Evolutionary conservation across 1,284 basidiomycete species (phyloP).

Genomic region (Golubevia sp.): DNA sequence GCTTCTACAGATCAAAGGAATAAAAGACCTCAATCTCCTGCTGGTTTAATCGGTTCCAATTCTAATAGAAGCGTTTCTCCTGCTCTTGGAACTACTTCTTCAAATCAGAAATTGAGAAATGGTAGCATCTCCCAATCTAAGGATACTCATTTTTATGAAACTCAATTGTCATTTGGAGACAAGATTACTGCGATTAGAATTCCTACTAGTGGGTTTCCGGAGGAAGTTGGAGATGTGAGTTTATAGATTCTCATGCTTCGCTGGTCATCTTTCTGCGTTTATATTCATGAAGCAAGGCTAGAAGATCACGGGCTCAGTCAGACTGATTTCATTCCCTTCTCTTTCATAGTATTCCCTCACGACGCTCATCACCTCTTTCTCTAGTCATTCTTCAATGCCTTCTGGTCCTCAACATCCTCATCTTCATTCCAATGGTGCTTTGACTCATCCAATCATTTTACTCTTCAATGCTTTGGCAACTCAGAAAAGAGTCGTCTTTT

Average conservation of each 20-base stretch:
- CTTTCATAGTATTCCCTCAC: constrained; percentile 82
- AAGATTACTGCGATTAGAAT: constrained; percentile 32
- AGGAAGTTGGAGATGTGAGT: constrained; percentile 93
- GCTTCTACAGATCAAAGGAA: no score
- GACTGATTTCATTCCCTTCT: not conserved
- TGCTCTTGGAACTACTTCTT: no score
- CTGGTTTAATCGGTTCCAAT: no score
- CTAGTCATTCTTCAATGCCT: constrained; percentile 66
- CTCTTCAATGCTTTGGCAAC: constrained; percentile 94
- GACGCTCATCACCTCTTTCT: constrained; percentile 85
- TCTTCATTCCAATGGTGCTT: constrained; percentile 85
- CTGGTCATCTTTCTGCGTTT: not conserved
- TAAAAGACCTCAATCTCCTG: no score
- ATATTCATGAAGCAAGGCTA: not conserved
- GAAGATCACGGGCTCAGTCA: not conserved
- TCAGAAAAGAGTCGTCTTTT: constrained; percentile 88
- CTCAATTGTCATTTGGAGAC: constrained; percentile 72
- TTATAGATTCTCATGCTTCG: constrained; percentile 4
- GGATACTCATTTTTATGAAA: constrained; percentile 92
- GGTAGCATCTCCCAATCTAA: constrained; percentile 65
- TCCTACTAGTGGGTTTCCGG: constrained; percentile 63
- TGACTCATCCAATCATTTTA: constrained; percentile 89
- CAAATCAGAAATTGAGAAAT: no score
- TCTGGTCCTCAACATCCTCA: constrained; percentile 84
- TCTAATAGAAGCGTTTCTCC: no score